Evolutionary conservation across 495 filamentous ascomycete species (phyloP).

Genomic region (Glonium stellatum): DNA sequence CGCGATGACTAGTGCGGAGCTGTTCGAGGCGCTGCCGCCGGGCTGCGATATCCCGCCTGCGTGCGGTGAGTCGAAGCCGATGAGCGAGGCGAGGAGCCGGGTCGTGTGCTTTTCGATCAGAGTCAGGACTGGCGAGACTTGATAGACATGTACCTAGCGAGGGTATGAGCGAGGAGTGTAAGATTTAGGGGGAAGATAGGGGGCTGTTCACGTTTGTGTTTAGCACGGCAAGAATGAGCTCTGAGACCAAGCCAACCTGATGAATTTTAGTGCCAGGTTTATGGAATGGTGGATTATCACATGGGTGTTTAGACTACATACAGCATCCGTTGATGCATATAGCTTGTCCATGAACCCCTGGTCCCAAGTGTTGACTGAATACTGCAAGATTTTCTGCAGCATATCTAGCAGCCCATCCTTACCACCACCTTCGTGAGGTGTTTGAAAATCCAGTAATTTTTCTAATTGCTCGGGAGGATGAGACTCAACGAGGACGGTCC

Average conservation of each 20-base stretch:
- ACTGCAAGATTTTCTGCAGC: constrained; percentile 60
- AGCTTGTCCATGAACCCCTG: constrained; percentile 92
- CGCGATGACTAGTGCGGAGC: constrained; percentile 80
- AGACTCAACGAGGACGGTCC: constrained; percentile 61
- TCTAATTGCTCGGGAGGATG: constrained; percentile 64
- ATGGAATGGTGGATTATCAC: background rate
- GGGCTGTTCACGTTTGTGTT: constrained; percentile 70
- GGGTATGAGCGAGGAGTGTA: constrained; percentile 23
- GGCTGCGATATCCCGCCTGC: constrained; percentile 83
- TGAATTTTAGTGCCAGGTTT: background rate
- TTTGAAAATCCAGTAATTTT: constrained; percentile 53
- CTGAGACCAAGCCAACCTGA: constrained; percentile 68
- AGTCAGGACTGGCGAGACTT: constrained; percentile 82
- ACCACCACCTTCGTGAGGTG: constrained; percentile 60
- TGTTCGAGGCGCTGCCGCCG: constrained; percentile 80
- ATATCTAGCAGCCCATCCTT: constrained; percentile 63
- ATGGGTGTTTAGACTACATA: constrained; percentile 30
- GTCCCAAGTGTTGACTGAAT: constrained; percentile 94
- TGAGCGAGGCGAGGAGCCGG: constrained; percentile 60
- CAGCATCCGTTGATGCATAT: constrained; percentile 78
- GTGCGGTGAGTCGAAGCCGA: constrained; percentile 64
- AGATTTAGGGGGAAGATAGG: constrained; percentile 1
- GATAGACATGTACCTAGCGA: constrained; percentile 60
- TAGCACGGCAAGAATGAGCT: constrained; percentile 71
- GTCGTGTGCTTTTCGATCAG: constrained; percentile 77